Conservation (phyloP, 2,329 filamentous ascomycete species). For the Colletotrichum tropicale region DNA sequence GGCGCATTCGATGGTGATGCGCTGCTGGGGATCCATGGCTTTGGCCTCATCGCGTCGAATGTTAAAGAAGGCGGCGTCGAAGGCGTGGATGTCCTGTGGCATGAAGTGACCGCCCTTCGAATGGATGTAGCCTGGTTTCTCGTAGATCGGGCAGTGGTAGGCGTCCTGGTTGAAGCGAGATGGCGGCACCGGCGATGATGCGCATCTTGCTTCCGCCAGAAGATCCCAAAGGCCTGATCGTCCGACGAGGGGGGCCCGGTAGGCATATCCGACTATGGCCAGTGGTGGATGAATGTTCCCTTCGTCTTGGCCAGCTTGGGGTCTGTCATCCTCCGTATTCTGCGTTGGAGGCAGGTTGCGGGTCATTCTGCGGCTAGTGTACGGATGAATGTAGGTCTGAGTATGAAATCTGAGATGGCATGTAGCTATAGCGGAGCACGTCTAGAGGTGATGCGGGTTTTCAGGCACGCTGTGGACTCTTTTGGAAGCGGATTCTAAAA, state of each 20-base stretch:
- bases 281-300: not conserved
- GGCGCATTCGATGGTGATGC: conserved; percentile 35
- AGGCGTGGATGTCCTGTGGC: conserved; percentile 22
- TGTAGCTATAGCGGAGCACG: too few relatives aligned
- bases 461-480: too few relatives aligned
- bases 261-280: not conserved
- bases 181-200: conserved; percentile 21
- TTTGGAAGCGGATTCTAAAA: too few relatives aligned
- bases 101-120: conserved; percentile 31
- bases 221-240: conserved; percentile 26
- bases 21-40: conserved; percentile 38
- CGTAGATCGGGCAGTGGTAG: conserved; percentile 19
- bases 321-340: not conserved
- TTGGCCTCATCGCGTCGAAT: conserved; percentile 30
- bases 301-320: not conserved
- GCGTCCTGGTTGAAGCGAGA: conserved; percentile 21
- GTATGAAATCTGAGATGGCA: too few relatives aligned
- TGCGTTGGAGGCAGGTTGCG: not conserved
- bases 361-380: not conserved
- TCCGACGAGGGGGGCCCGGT: not conserved
- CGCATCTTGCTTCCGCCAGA: conserved; percentile 22
- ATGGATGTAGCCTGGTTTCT: conserved; percentile 21
- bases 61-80: conserved; percentile 31
- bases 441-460: too few relatives aligned
- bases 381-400: too few relatives aligned